A percentile compares a stretch with the other conserved stretches of the same genome.
Evolutionary conservation across 345 rosid genomes (phyloP).

Genomic region (Linum lewisii): DNA sequence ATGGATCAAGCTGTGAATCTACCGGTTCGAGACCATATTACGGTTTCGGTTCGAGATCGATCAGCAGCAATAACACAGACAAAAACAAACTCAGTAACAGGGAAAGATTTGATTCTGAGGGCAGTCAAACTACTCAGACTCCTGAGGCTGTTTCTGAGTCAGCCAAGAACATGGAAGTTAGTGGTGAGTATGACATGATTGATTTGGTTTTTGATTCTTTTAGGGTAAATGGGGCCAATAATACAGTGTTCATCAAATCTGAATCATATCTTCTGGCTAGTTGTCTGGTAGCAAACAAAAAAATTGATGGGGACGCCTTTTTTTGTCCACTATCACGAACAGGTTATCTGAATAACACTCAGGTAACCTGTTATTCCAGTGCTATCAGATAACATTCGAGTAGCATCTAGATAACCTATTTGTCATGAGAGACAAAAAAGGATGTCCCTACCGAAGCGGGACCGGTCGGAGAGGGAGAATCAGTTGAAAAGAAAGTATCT

Average conservation of each 20-base stretch:
- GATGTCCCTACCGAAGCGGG: too few species aligned
- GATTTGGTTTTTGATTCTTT: neutral
- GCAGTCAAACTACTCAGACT: conserved; percentile 13
- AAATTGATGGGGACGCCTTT: too few species aligned
- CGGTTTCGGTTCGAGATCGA: neutral
- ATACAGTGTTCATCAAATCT: neutral
- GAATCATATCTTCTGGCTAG: neutral
- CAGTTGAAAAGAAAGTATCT: neutral
- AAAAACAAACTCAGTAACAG: neutral
- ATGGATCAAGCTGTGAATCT: neutral
- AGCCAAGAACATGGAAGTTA: conserved; percentile 1
- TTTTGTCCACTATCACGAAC: too few species aligned
- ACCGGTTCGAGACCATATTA: neutral
- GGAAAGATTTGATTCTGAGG: conserved; percentile 12
- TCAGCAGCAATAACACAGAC: neutral
- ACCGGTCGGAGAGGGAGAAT: too few species aligned
- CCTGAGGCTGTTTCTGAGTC: conserved; percentile 20
- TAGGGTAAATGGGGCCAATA: neutral
- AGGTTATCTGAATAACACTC: too few species aligned
- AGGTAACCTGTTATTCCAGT: too few species aligned
- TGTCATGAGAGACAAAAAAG: too few species aligned
- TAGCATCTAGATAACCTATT: too few species aligned
- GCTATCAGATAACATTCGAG: too few species aligned
- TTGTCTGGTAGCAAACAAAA: neutral
- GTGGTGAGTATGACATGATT: neutral